Conservation (phyloP, 768 basidiomycete species). For the Calvatia gigantea region DNA sequence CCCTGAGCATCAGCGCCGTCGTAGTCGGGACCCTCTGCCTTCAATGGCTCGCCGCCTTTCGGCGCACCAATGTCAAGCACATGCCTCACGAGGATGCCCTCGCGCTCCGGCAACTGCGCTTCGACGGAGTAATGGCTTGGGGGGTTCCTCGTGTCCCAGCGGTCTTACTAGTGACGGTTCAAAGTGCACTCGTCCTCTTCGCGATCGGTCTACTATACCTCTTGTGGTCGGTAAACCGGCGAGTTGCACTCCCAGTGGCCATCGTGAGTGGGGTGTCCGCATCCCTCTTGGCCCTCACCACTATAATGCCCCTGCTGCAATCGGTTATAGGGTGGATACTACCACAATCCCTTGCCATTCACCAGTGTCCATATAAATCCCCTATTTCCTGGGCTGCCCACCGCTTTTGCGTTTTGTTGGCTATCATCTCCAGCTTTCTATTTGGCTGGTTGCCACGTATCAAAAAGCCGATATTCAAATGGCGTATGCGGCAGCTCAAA, state of each 20-base stretch:
- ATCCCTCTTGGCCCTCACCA: not conserved
- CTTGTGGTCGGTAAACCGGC: conserved; percentile 2
- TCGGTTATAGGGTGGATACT: not conserved
- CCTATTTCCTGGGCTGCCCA: conserved; percentile 4
- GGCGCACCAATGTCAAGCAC: not conserved
- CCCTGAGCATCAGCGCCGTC: conserved; percentile 7
- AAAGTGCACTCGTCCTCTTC: conserved; percentile 6
- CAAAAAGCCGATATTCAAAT: not conserved
- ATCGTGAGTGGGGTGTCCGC: conserved; percentile 3
- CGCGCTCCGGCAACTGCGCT: conserved; percentile 11
- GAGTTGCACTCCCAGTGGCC: conserved; percentile 4
- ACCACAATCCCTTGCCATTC: not conserved
- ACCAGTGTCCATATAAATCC: conserved; percentile 10
- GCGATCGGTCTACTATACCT: conserved; percentile 3
- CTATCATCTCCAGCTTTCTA: not conserved
- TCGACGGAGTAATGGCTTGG: conserved; percentile 7
- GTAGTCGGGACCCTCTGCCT: conserved; percentile 6
- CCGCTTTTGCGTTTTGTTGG: not conserved
- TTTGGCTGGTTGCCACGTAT: not conserved
- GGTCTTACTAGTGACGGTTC: conserved; percentile 3
- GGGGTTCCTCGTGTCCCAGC: conserved; percentile 4
- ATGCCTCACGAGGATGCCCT: not conserved
- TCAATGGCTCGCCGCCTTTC: conserved; percentile 7
- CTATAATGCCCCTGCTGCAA: not conserved
- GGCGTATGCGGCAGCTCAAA: not conserved